Evolutionary conservation across 1,139 yeast genomes (phyloP).

Genomic region (Protomyces lactucae-debilis): DNA sequence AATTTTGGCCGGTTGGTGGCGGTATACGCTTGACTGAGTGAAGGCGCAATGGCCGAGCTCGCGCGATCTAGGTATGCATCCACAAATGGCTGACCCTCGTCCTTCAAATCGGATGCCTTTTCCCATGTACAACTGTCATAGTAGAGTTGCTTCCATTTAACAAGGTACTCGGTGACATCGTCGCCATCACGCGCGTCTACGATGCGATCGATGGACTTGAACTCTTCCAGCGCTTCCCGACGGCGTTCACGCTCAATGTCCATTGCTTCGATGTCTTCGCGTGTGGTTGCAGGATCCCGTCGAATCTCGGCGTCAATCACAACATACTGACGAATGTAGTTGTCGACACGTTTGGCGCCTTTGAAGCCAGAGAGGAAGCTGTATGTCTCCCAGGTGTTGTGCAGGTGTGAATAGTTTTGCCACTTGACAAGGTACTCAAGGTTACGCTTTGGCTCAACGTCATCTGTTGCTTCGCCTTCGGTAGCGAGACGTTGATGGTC

Average conservation of each 20-base stretch:
- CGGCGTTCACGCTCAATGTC: slow-evolving; percentile 82
- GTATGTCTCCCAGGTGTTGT: slow-evolving; percentile 90
- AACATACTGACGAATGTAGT: slow-evolving; percentile 76
- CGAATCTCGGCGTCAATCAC: slow-evolving; percentile 69
- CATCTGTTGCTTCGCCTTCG: slow-evolving; percentile 7
- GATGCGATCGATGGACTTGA: slow-evolving; percentile 79
- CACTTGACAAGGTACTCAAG: slow-evolving; percentile 54
- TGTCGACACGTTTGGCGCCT: slow-evolving; percentile 83
- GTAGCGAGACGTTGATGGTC: slow-evolving; percentile 23
- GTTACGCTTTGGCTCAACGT: slow-evolving; percentile 10
- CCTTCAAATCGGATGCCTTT: slow-evolving; percentile 79
- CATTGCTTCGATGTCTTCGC: slow-evolving; percentile 84
- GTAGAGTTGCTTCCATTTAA: slow-evolving; percentile 89
- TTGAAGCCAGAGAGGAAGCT: slow-evolving; percentile 50
- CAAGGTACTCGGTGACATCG: slow-evolving; percentile 51
- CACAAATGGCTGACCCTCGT: slow-evolving; percentile 77
- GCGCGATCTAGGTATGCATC: slow-evolving; percentile 74
- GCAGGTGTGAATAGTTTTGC: slow-evolving; percentile 83
- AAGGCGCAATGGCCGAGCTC: slow-evolving; percentile 79
- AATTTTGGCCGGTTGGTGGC: slow-evolving; percentile 69
- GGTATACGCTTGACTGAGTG: slow-evolving; percentile 65
- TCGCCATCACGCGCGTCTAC: slow-evolving; percentile 63
- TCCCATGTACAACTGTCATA: slow-evolving; percentile 99
- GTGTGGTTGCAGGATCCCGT: slow-evolving; percentile 70
- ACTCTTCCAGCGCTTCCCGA: slow-evolving; percentile 78